These are phyloP conservation scores for Penicillium maclennaniae DNA, from an alignment of 495 filamentous ascomycete genomes.

Conservation along the genomic window DNA sequence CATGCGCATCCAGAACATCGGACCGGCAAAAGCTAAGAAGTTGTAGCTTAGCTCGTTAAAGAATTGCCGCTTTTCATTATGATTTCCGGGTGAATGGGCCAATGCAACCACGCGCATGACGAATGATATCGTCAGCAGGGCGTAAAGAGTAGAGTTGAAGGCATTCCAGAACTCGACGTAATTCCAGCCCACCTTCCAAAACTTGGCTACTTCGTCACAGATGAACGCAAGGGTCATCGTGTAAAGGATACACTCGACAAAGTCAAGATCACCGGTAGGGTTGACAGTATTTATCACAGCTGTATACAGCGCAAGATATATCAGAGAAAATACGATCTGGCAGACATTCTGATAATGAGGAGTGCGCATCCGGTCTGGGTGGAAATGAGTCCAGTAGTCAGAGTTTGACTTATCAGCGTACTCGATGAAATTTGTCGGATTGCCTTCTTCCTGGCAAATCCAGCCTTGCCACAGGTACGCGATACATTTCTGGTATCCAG, in stretches of 20 bases:
- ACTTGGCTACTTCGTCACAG: slow-evolving; percentile 77
- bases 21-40: slow-evolving; percentile 84
- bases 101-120: slow-evolving; percentile 74
- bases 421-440: slow-evolving; percentile 78
- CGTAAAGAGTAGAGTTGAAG: slow-evolving; percentile 83
- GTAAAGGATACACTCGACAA: slow-evolving; percentile 82
- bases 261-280: slow-evolving; percentile 69
- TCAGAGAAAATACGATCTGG: slow-evolving; percentile 77
- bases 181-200: slow-evolving; percentile 86
- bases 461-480: slow-evolving; percentile 90
- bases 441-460: slow-evolving; percentile 89
- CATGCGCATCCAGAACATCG: slow-evolving; percentile 95
- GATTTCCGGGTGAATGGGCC: slow-evolving; percentile 48
- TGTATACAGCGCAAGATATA: slow-evolving; percentile 84
- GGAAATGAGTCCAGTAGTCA: slow-evolving; percentile 73
- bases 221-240: slow-evolving; percentile 91
- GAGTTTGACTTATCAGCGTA: slow-evolving; percentile 75
- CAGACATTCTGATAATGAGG: slow-evolving; percentile 88
- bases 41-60: slow-evolving; percentile 86
- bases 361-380: slow-evolving; percentile 89
- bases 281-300: slow-evolving; percentile 91
- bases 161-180: slow-evolving; percentile 95
- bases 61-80: slow-evolving; percentile 51
- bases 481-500: slow-evolving; percentile 95
- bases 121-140: slow-evolving; percentile 70